Conservation (phyloP, 78 protist species). For the Dictyostelium intermedium region DNA sequence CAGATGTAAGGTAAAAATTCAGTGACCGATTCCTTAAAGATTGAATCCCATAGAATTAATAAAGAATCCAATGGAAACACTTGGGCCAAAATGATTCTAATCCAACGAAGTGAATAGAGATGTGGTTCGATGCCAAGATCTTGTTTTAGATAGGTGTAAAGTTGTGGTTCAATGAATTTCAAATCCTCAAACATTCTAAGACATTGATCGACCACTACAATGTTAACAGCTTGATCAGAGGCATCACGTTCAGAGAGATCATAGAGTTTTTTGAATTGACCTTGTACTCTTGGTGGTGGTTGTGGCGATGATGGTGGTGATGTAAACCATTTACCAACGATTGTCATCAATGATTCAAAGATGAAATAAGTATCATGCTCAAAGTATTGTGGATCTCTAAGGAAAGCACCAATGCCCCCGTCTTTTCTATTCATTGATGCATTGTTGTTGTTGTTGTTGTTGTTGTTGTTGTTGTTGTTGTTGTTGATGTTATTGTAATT, state of each 20-base stretch:
- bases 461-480: too few relatives aligned
- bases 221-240: conserved; percentile 7
- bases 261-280: background rate
- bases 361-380: conserved; percentile 62
- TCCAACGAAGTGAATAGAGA: conserved; percentile 79
- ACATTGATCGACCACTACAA: conserved; percentile 41
- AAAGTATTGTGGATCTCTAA: conserved; percentile 41
- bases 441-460: too few relatives aligned
- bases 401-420: background rate
- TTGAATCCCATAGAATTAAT: conserved; percentile 85
- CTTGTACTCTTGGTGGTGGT: conserved; percentile 6
- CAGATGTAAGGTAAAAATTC: conserved; percentile 71
- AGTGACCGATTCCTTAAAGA: conserved; percentile 46
- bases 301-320: conserved; percentile 53
- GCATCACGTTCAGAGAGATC: conserved; percentile 31
- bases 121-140: conserved; percentile 71
- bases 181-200: conserved; percentile 30
- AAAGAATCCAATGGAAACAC: conserved; percentile 82
- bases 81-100: conserved; percentile 84
- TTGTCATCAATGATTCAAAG: conserved; percentile 47
- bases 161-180: conserved; percentile 35
- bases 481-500: too few relatives aligned
- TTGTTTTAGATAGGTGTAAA: conserved; percentile 23
- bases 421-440: background rate
- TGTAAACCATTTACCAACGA: conserved; percentile 49